Evolutionary conservation across 148 eudicot genomes (phyloP).

Genomic region (Cornus florida): DNA sequence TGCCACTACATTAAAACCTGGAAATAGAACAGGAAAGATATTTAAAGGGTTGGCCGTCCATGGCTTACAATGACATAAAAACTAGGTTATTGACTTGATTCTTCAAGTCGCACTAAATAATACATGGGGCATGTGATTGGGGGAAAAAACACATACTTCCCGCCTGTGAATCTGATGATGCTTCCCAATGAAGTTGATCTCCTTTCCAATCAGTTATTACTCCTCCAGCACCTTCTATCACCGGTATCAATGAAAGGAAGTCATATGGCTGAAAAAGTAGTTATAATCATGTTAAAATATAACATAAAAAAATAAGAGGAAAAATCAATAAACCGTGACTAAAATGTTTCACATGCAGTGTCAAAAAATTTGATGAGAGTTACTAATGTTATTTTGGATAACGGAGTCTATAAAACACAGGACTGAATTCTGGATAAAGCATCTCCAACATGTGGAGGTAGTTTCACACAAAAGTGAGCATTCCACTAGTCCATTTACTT

Average conservation of each 20-base stretch:
- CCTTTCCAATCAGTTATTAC: constrained; percentile 90
- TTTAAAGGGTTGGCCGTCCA: neutral
- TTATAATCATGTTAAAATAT: neutral
- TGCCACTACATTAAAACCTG: constrained; percentile 84
- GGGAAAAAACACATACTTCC: constrained; percentile 36
- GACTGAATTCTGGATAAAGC: neutral
- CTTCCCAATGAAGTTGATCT: constrained; percentile 69
- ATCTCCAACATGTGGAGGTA: neutral
- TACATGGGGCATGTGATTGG: neutral
- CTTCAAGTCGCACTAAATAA: neutral
- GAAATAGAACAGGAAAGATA: neutral
- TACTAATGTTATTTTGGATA: neutral
- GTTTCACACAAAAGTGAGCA: neutral
- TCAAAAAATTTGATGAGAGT: neutral
- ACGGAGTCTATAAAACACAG: neutral
- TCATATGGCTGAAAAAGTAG: constrained; percentile 77
- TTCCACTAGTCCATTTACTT: neutral
- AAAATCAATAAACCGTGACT: neutral
- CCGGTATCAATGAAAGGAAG: constrained; percentile 83
- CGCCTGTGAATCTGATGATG: constrained; percentile 59
- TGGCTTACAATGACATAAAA: neutral
- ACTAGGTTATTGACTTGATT: neutral
- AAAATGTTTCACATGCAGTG: neutral
- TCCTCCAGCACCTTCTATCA: constrained; percentile 97
- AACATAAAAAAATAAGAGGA: too few species aligned